phyloP scores from a whole-genome alignment of 495 filamentous ascomycete species.

The Lophiostoma macrostomum region DNA sequence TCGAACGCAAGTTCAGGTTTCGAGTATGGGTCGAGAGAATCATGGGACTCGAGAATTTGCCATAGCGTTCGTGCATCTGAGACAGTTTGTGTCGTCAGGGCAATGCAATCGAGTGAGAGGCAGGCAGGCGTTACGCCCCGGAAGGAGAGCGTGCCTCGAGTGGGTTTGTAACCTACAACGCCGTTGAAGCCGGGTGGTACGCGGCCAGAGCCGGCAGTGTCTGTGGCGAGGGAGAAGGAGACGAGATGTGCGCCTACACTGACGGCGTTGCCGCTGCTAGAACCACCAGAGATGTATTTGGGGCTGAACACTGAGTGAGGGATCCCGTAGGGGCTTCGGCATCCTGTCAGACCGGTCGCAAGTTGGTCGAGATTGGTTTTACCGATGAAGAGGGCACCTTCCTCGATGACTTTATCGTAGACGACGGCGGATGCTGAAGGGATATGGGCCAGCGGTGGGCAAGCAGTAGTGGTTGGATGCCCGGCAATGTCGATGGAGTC shows the following conservation, averaged over 20 bases:
- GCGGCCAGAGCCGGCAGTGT: slow-evolving; percentile 64
- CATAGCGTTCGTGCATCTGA: slow-evolving; percentile 55
- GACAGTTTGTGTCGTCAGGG: slow-evolving; percentile 53
- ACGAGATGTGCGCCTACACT: slow-evolving; percentile 56
- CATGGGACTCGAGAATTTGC: slow-evolving; percentile 53
- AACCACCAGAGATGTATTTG: slow-evolving; percentile 62
- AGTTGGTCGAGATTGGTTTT: slow-evolving; percentile 69
- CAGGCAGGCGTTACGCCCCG: slow-evolving; percentile 60
- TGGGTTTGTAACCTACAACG: slow-evolving; percentile 66
- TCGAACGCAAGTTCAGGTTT: slow-evolving; percentile 45
- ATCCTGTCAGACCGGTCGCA: slow-evolving; percentile 57
- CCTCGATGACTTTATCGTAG: slow-evolving; percentile 41
- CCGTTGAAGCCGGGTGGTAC: slow-evolving; percentile 63
- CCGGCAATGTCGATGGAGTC: slow-evolving; percentile 61
- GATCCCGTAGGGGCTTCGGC: slow-evolving; percentile 61
- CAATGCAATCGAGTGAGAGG: slow-evolving; percentile 59
- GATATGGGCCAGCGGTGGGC: slow-evolving; percentile 52
- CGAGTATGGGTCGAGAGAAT: slow-evolving; percentile 55
- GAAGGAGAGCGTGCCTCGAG: slow-evolving; percentile 59
- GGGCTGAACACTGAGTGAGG: slow-evolving; percentile 51
- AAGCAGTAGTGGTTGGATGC: slow-evolving; percentile 58
- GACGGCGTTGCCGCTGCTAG: slow-evolving; percentile 58
- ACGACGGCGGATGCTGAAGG: slow-evolving; percentile 44
- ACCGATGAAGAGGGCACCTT: slow-evolving; percentile 61
- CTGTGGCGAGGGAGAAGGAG: slow-evolving; percentile 62